Base-by-base conservation (phyloP, 345 rosid genomes). In the Citrus australasica region DNA sequence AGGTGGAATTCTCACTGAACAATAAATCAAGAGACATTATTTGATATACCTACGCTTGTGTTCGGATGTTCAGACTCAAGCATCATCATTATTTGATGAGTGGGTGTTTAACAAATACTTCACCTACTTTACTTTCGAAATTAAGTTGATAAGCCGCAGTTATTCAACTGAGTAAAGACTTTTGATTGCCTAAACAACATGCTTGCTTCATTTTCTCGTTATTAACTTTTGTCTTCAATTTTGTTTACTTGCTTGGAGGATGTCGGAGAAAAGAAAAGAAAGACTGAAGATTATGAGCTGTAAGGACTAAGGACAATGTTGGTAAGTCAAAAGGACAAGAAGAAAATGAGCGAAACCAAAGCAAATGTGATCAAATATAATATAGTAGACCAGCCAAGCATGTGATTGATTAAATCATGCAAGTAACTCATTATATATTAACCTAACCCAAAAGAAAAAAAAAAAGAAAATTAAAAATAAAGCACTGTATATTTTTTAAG, bases 241-340 rank as follows among this genome's bases (percentile, higher is more conserved):
- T 70, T 60, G 21, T 17, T 73, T 51, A 48, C 78, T 71, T 66
- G 60, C 46, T 13, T 58, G 65, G 51, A 75, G 75, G 21, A 38
- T 13, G 33, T 40, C 24, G 11, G 76, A 80, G 69, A 38, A 46
- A 35, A 38, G 4, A 22, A 14, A 63, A 72, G 69, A 74, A 69
- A 73, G 30, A 38, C 63, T 24, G 75, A 33, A 65, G 17, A 53
- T 13, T 8, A 79, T 76, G 81, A 70, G 75, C 75, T 77, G 83
- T 71, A 40, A 32, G 33, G 33, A 32, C 33, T 0, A 32, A 66
- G 40, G 40, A 70, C 76, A 60, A 59, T 10, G 5, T 11, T 17
- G 65, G 9, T 6, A 35, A 65, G 76, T 79, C 78, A 77, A 67
- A 80, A 74, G 9, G 33, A 46, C 76, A 13, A 28, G 71, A 27